These are phyloP conservation scores for Penicillium brevicompactum DNA, from an alignment of 2,329 filamentous ascomycete species.

Conservation along the genomic window DNA sequence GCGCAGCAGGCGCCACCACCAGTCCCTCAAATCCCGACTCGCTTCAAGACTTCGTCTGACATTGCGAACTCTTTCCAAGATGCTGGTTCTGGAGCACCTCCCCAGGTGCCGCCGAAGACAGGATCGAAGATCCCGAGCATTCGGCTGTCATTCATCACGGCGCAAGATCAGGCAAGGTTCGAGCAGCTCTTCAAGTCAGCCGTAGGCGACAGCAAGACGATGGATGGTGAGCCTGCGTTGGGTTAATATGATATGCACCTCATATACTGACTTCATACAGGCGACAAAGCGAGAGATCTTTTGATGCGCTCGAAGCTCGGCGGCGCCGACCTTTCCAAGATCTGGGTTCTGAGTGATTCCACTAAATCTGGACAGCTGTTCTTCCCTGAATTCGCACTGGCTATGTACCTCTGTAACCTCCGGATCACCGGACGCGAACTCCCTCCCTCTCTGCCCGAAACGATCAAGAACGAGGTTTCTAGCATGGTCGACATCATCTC, in stretches of 20 bases:
- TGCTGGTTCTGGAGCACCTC: constrained; percentile 48
- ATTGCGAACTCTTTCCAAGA: constrained; percentile 65
- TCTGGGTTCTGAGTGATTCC: constrained; percentile 94
- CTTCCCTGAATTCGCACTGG: constrained; percentile 95
- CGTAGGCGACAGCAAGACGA: constrained; percentile 77
- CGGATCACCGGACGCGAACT: constrained; percentile 84
- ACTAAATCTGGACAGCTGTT: constrained; percentile 94
- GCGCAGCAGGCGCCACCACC: constrained; percentile 36
- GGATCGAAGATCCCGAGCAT: constrained; percentile 87
- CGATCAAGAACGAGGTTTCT: constrained; percentile 92
- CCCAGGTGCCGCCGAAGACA: constrained; percentile 64
- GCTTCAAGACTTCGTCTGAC: constrained; percentile 65
- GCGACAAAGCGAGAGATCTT: constrained; percentile 87
- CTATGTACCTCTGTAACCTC: constrained; percentile 98
- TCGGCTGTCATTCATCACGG: constrained; percentile 92
- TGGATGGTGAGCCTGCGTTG: constrained; percentile 62
- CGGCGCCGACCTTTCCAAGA: constrained; percentile 84
- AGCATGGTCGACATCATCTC: constrained; percentile 99
- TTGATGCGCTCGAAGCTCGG: constrained; percentile 85
- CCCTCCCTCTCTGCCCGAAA: constrained; percentile 74
- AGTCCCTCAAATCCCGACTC: constrained; percentile 45
- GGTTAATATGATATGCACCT: not conserved
- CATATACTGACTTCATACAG: constrained; percentile 30
- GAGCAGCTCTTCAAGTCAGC: constrained; percentile 97
- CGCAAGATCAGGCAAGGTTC: constrained; percentile 92